Evolutionary conservation across 495 filamentous ascomycete species (phyloP), one percentile per base, ranked within the genome.

Genomic region (Poronia punctata): DNA sequence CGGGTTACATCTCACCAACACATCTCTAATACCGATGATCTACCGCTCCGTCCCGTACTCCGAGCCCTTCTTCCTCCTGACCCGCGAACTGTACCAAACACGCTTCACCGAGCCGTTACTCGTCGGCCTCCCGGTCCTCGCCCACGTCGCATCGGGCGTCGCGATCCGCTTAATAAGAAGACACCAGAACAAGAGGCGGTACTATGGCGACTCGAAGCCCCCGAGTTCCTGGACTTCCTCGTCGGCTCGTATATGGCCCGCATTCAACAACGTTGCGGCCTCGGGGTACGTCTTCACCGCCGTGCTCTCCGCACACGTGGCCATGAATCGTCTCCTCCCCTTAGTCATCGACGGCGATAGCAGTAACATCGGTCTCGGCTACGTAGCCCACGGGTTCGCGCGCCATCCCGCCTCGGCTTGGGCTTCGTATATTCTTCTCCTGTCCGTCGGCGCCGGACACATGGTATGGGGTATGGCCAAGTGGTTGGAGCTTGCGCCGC

Each of bases 381-480:
- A 81, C 59, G 76, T 94, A 0, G 79, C 80, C n/a, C 88, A 95
- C 61, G 89, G 87, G 4, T 88, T 95, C 57, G 79, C 78, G 26
- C 72, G 76, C 20, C 76, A 78, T 57, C 74, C 77, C 5, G 39
- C 74, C 10, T 64, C 84, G n/a, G 77, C 76, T 36, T 82, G 79
- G 63, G 43, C 70, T 1, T 76, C 82, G 11, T 95, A 88, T 53
- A 53, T 67, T 3, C 64, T 74, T 9, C 71, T 96, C 52, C 65
- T 95, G 16, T 71, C 71, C 3, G 61, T 83, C 0, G 85, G 79
- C 5, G 79, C 72, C 14, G 88, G 80, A 45, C 89, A 96, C 65
- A 77, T 88, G 49, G 75, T 86, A 16, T 93, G 86, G 71, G 89
- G 89, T 1, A 76, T 75, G 70, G 83, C 84, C 12, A 78, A 75